phyloP scores from a whole-genome alignment of 495 filamentous ascomycete genomes.

The Lasiosphaeriaceae sp. region DNA sequence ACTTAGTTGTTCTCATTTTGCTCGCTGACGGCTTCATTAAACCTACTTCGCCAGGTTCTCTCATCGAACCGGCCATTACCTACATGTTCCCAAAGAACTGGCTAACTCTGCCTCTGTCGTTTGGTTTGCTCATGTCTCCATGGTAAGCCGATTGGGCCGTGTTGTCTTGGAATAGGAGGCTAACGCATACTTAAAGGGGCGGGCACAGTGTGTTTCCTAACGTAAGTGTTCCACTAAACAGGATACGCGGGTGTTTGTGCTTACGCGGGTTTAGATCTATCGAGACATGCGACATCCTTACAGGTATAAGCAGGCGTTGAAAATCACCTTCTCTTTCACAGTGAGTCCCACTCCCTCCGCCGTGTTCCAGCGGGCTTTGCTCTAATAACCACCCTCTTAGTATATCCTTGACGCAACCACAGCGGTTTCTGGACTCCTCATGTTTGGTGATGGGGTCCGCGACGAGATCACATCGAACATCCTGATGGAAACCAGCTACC shows the following conservation, averaged over 20 bases:
- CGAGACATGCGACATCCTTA: conserved; percentile 94
- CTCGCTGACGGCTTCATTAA: conserved; percentile 85
- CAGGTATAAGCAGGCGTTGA: conserved; percentile 73
- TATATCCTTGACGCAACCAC: conserved; percentile 75
- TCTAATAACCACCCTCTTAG: conserved; percentile 33
- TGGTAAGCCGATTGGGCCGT: conserved; percentile 48
- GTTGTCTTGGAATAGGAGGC: neutral
- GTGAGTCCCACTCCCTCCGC: conserved; percentile 47
- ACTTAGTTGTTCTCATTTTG: conserved; percentile 70
- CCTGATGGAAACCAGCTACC: conserved; percentile 68
- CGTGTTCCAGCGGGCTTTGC: neutral
- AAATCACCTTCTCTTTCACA: conserved; percentile 85
- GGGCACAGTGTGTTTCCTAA: conserved; percentile 95
- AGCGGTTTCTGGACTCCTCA: conserved; percentile 77
- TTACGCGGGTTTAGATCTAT: conserved; percentile 60
- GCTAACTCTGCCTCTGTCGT: conserved; percentile 84
- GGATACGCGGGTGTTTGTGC: neutral
- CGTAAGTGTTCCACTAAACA: conserved; percentile 21
- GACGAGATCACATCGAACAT: conserved; percentile 93
- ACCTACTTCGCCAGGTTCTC: conserved; percentile 71
- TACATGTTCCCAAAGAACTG: conserved; percentile 79
- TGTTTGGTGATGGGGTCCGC: conserved; percentile 84
- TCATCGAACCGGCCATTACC: conserved; percentile 76
- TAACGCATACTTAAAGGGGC: conserved; percentile 41
- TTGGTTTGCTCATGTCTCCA: conserved; percentile 94